phyloP scores from a whole-genome alignment of 2,329 filamentous ascomycete genomes.

The Camillea tinctor region DNA sequence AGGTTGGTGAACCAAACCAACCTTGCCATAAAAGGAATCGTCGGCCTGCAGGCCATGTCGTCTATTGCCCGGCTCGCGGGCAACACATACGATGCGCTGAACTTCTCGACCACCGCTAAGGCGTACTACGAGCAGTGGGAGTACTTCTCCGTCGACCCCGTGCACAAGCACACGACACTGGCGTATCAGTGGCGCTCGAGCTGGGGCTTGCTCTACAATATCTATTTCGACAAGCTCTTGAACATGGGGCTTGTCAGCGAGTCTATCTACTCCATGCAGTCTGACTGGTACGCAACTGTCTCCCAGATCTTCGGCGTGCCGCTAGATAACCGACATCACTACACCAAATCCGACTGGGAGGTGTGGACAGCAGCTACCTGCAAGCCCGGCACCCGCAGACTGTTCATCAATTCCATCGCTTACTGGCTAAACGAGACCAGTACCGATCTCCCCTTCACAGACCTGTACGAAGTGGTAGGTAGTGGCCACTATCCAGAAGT shows the following conservation, averaged over 20 bases:
- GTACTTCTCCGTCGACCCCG: slow-evolving; percentile 21
- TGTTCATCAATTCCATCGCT: slow-evolving; percentile 63
- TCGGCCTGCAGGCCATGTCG: slow-evolving; percentile 77
- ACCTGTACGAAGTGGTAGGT: slow-evolving; percentile 66
- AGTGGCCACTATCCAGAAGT: slow-evolving; percentile 49
- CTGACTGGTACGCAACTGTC: slow-evolving; percentile 42
- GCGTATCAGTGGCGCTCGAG: slow-evolving; percentile 31
- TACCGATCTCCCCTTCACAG: slow-evolving; percentile 63
- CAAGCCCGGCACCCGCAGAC: slow-evolving; percentile 50
- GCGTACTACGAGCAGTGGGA: slow-evolving; percentile 28
- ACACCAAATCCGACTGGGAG: slow-evolving; percentile 75
- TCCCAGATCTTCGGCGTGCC: slow-evolving; percentile 70
- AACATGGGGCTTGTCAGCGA: slow-evolving; percentile 32
- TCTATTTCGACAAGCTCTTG: slow-evolving; percentile 34
- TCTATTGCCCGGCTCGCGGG: slow-evolving; percentile 53
- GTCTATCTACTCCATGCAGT: slow-evolving; percentile 33
- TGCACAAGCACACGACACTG: slow-evolving; percentile 24
- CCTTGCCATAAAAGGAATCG: slow-evolving; percentile 73
- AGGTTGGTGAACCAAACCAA: slow-evolving; percentile 71
- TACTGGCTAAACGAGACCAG: slow-evolving; percentile 68
- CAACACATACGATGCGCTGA: slow-evolving; percentile 52
- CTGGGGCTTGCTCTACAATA: slow-evolving; percentile 26
- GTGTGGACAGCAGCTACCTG: slow-evolving; percentile 70
- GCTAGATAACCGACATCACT: slow-evolving; percentile 67
- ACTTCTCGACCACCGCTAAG: slow-evolving; percentile 53